A percentile compares a stretch with the other conserved stretches of the same genome.
Conservation (phyloP, 768 basidiomycete species). For the Cystobasidium onofrii region DNA sequence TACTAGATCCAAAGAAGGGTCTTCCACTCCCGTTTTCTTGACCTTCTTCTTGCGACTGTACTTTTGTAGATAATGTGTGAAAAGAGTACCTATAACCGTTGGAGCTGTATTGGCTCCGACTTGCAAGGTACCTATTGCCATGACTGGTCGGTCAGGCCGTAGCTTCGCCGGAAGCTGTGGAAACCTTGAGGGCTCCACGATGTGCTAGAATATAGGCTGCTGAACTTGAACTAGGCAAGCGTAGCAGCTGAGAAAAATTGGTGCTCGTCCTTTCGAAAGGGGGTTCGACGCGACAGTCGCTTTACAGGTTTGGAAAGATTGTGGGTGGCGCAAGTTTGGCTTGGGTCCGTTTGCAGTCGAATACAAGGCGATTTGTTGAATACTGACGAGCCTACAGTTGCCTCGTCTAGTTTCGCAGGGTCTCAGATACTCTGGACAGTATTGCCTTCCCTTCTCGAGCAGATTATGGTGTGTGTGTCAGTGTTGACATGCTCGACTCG, state of each 20-base stretch:
- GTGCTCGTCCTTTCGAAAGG: too few relatives aligned
- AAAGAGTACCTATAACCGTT: slow-evolving; percentile 44
- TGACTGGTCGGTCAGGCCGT: neutral
- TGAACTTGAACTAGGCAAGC: neutral
- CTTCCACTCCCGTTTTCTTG: slow-evolving; percentile 37
- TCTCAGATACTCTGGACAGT: neutral
- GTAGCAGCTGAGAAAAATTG: too few relatives aligned
- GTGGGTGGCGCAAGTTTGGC: too few relatives aligned
- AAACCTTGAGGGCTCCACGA: neutral
- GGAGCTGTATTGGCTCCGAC: slow-evolving; percentile 37
- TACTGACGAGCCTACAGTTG: too few relatives aligned
- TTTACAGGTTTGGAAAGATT: too few relatives aligned
- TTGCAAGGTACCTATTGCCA: slow-evolving; percentile 8
- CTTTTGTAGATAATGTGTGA: slow-evolving; percentile 42
- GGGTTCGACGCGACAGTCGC: too few relatives aligned
- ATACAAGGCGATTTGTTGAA: too few relatives aligned
- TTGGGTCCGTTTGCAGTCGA: too few relatives aligned
- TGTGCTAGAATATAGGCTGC: neutral
- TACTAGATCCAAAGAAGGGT: slow-evolving; percentile 41
- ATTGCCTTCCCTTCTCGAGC: neutral
- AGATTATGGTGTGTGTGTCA: neutral
- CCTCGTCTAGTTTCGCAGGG: too few relatives aligned
- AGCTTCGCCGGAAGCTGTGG: slow-evolving; percentile 1
- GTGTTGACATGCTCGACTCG: too few relatives aligned
- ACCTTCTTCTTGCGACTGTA: slow-evolving; percentile 40